phyloP scores from a whole-genome alignment of 352 stramenopile species.

The Pythium rhizo-oryzae region DNA sequence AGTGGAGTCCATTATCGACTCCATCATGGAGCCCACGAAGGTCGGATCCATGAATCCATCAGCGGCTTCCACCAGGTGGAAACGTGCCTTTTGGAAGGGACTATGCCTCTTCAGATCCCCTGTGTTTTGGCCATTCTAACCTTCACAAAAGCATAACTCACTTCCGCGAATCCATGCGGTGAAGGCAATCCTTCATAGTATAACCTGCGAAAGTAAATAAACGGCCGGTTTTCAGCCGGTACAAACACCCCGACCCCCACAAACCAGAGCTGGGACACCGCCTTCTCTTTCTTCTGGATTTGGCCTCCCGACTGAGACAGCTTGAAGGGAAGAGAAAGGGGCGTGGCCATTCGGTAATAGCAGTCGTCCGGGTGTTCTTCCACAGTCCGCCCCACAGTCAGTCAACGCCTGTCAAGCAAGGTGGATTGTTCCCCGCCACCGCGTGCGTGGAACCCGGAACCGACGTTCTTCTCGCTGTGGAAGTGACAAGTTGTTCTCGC shows the following conservation, averaged over 20 bases:
- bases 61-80: neutral
- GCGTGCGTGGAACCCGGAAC: neutral
- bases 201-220: neutral
- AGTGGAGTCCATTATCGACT: no score
- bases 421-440: neutral
- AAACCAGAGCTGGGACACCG: slow-evolving; percentile 1
- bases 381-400: neutral
- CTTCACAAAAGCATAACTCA: slow-evolving; percentile 4
- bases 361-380: neutral
- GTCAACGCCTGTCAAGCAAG: slow-evolving; percentile 1
- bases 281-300: neutral
- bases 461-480: neutral
- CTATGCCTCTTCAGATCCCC: slow-evolving; percentile 6
- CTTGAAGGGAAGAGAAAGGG: slow-evolving; percentile 13
- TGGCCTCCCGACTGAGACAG: slow-evolving; percentile 3
- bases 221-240: neutral
- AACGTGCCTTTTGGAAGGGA: neutral
- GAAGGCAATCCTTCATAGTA: neutral
- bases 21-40: no score
- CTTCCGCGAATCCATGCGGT: neutral
- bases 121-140: neutral
- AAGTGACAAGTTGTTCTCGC: neutral
- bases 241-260: neutral
- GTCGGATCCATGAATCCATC: neutral
- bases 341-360: neutral